Conservation (phyloP, 441 rosid species). For the Erodium texanum region DNA sequence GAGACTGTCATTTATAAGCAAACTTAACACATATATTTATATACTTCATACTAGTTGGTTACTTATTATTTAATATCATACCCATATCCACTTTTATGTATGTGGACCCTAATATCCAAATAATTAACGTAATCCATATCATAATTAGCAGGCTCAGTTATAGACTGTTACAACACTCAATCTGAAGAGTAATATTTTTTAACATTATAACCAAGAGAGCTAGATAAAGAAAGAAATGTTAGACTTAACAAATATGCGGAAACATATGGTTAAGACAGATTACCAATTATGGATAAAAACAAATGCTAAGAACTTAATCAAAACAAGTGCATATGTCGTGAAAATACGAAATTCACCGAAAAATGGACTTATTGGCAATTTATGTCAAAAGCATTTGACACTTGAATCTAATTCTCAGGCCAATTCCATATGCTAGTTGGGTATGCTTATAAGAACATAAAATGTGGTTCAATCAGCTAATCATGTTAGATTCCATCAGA, state of each 20-base stretch:
- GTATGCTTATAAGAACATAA: background rate
- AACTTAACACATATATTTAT: background rate
- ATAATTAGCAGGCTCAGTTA: background rate
- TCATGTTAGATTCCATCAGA: conserved; percentile 2
- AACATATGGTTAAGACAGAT: too few relatives aligned
- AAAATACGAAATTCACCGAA: background rate
- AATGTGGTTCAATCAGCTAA: background rate
- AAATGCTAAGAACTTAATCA: too few relatives aligned
- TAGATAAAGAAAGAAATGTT: background rate
- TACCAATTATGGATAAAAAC: too few relatives aligned
- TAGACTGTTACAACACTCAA: background rate
- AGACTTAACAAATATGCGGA: too few relatives aligned
- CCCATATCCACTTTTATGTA: background rate
- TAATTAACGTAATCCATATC: background rate
- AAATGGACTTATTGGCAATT: background rate
- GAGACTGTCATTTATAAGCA: background rate
- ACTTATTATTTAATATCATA: background rate
- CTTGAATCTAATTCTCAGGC: background rate
- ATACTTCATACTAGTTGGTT: background rate
- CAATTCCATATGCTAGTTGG: background rate
- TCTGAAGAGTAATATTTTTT: background rate
- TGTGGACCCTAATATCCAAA: background rate
- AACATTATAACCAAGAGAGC: background rate
- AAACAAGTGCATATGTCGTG: background rate
- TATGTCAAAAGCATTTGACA: background rate